Percentiles rank a stretch among this genome's conserved stretches.
phyloP scores from a whole-genome alignment of 768 basidiomycete genomes.

The Daedaleopsis nitida region DNA sequence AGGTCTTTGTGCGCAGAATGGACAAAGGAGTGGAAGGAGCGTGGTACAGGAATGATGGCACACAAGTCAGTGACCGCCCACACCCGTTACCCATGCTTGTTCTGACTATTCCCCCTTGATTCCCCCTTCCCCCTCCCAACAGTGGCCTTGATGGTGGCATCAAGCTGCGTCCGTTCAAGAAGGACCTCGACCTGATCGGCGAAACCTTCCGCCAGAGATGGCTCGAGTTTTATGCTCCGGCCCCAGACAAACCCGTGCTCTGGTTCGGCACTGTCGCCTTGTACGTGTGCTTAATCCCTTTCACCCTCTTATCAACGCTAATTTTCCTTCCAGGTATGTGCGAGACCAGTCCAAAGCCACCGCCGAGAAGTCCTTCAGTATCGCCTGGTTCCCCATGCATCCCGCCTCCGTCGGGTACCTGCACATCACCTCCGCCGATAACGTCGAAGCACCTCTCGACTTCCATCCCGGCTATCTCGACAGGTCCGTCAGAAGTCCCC shows the following conservation, averaged over 20 bases:
- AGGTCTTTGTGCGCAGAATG: conserved; percentile 29
- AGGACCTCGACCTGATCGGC: conserved; percentile 52
- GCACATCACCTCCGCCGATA: conserved; percentile 46
- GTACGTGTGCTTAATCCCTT: conserved; percentile 33
- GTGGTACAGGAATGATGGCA: conserved; percentile 51
- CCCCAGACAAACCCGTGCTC: conserved; percentile 58
- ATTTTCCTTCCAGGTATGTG: conserved; percentile 26
- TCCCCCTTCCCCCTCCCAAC: background rate
- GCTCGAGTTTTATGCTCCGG: conserved; percentile 50
- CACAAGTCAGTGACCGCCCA: conserved; percentile 44
- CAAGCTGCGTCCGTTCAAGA: conserved; percentile 53
- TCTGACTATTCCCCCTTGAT: too few relatives aligned
- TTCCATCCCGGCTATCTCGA: conserved; percentile 50
- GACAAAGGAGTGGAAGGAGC: conserved; percentile 34
- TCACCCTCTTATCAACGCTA: background rate
- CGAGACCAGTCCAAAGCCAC: conserved; percentile 20
- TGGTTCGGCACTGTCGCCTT: conserved; percentile 43
- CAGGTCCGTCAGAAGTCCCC: conserved; percentile 32
- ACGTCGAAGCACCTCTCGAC: conserved; percentile 42
- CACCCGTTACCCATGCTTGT: background rate
- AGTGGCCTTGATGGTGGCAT: conserved; percentile 58
- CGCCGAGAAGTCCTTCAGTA: conserved; percentile 31
- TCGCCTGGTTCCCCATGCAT: conserved; percentile 40
- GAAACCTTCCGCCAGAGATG: conserved; percentile 51
- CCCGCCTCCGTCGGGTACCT: conserved; percentile 49